Base-by-base conservation (phyloP, 768 basidiomycete genomes). In the Pulveroboletus frians region DNA sequence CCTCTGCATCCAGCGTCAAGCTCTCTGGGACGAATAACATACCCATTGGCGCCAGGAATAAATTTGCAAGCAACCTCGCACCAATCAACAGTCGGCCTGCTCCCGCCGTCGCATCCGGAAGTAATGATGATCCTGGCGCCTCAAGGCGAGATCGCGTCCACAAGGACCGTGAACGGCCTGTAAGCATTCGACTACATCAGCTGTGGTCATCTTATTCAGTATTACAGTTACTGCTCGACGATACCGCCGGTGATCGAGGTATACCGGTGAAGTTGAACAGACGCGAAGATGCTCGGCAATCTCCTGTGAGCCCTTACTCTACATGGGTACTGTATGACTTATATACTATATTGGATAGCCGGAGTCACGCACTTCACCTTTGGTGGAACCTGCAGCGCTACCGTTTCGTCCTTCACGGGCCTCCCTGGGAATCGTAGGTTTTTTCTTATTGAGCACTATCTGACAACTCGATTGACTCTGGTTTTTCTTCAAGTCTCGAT, bases 1-100 rank as follows among this genome's bases (percentile, higher is more conserved):
- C 47, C 14, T 32, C 47, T 23, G 62, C 56, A 29, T 50, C 62
- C 14, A 59, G 51, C 13, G 17, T 62, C 21, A 65, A 62, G 21
- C 32, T 69, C 9, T 68, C 67, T 3, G 67, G 67, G 20, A 67
- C 67, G 20, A 68, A 70, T 47, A 69, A 58, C 27, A 60, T 50
- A 43, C 67, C 67, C 14, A 66, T 67, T 23, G 68, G 68, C 15
- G 45, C 48, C 7, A 54, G 64, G 39, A 60, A 50, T 42, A 69
- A 61, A 17, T 61, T 63, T 50, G n/a, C 50, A 5, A 29, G 41
- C 26, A 59, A 47, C 18, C 17, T 32, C 6, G 17, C 39, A 26
- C 39, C 36, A 23, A 46, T 36, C 2, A 55, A 20, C 23, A 36
- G 15, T 29, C 51, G 43, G 17, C 61, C 47, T 9, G 5, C 9